phyloP scores from a whole-genome alignment of 2,329 filamentous ascomycete species.

The Bisporella sp. region DNA sequence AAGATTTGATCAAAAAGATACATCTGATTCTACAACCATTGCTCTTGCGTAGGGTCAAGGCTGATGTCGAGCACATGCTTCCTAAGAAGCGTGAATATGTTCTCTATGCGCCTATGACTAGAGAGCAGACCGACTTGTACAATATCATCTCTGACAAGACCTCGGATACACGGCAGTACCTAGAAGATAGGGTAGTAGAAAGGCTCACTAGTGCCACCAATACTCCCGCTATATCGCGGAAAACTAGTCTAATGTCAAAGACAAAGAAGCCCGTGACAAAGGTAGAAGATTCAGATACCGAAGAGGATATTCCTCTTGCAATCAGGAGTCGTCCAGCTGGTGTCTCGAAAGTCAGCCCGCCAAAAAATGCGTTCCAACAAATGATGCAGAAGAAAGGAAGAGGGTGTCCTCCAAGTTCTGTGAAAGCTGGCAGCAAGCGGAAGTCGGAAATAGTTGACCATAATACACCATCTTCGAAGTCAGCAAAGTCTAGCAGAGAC shows the following conservation, averaged over 20 bases:
- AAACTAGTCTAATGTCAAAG: constrained; percentile 5
- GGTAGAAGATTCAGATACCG: constrained; percentile 18
- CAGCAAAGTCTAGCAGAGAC: constrained; percentile 63
- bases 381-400: constrained; percentile 28
- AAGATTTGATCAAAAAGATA: constrained; percentile 76
- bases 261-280: constrained; percentile 4
- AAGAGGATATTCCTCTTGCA: constrained; percentile 23
- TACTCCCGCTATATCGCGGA: constrained; percentile 30
- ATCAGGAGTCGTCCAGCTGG: constrained; percentile 16
- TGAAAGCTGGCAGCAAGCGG: constrained; percentile 38
- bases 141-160: constrained; percentile 52
- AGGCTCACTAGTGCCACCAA: constrained; percentile 46
- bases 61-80: constrained; percentile 84
- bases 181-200: constrained; percentile 73
- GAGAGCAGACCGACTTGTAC: constrained; percentile 87
- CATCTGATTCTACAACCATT: constrained; percentile 91
- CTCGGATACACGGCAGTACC: constrained; percentile 60
- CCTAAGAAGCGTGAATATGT: constrained; percentile 97
- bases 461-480: constrained; percentile 53
- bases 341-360: constrained; percentile 8
- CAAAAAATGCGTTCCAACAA: constrained; percentile 39
- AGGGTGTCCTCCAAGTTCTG: constrained; percentile 27
- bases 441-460: constrained; percentile 36
- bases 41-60: constrained; percentile 80
- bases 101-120: constrained; percentile 84